These are phyloP conservation scores for Nannochloris sp. DNA, from an alignment of 139 green algal genomes.

Conservation along the genomic window DNA sequence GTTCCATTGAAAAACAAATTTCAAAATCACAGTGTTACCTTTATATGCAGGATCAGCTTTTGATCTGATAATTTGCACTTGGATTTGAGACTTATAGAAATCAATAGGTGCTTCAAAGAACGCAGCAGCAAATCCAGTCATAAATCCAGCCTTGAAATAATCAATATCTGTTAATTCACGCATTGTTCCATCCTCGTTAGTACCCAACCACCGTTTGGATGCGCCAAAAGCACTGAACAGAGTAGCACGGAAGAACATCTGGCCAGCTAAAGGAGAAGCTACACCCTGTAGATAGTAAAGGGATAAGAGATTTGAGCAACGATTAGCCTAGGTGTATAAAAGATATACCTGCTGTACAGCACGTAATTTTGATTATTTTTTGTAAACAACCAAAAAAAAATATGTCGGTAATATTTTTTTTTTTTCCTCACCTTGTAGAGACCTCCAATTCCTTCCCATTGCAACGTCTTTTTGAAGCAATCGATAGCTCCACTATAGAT, in stretches of 20 bases:
- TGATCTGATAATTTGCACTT: slow-evolving; percentile 84
- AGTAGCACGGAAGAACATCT: slow-evolving; percentile 89
- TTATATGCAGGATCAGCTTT: slow-evolving; percentile 78
- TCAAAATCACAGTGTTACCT: slow-evolving; percentile 42
- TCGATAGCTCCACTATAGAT: slow-evolving; percentile 86
- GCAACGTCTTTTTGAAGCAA: slow-evolving; percentile 81
- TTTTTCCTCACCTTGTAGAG: slow-evolving; percentile 84
- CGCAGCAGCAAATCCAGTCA: slow-evolving; percentile 75
- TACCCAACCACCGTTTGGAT: slow-evolving; percentile 74
- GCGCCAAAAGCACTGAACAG: slow-evolving; percentile 81
- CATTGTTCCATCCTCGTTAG: slow-evolving; percentile 62
- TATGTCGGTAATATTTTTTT: too few species aligned
- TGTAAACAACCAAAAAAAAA: neutral
- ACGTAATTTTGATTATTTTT: neutral
- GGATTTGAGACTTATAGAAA: slow-evolving; percentile 95
- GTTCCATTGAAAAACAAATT: neutral
- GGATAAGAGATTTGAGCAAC: slow-evolving; percentile 2
- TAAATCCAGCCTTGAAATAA: slow-evolving; percentile 73
- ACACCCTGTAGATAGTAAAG: slow-evolving; percentile 59
- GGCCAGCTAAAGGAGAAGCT: slow-evolving; percentile 77
- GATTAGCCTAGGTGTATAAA: too few species aligned
- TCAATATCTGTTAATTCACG: slow-evolving; percentile 43
- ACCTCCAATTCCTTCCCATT: slow-evolving; percentile 79
- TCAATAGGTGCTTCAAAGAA: slow-evolving; percentile 90
- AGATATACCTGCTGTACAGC: too few species aligned